Conservation (phyloP, 352 stramenopile genomes). For the Phytopythium litorale region DNA sequence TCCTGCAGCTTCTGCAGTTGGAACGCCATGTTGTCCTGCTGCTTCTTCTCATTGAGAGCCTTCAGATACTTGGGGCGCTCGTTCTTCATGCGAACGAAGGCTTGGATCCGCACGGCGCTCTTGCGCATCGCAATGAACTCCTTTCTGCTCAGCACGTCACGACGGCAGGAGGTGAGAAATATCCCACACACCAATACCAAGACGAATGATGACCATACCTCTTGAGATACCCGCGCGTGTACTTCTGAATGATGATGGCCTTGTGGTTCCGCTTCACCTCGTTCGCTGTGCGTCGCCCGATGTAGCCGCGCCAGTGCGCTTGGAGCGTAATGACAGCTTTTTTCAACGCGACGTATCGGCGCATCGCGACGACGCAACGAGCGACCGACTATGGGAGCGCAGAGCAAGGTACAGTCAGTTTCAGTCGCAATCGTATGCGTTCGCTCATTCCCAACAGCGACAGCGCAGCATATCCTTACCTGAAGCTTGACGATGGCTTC, state of each 20-base stretch:
- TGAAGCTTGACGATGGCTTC: conserved; percentile 77
- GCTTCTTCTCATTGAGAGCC: conserved; percentile 45
- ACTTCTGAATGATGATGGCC: conserved; percentile 62
- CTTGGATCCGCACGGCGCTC: conserved; percentile 53
- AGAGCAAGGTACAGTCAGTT: not conserved
- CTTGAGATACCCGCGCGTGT: conserved; percentile 59
- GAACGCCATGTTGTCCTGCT: conserved; percentile 53
- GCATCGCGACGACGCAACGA: conserved; percentile 77
- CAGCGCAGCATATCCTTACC: conserved; percentile 19
- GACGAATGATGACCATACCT: conserved; percentile 21
- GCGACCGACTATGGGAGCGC: conserved; percentile 56
- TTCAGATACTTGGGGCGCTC: conserved; percentile 51
- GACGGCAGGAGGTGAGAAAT: not conserved
- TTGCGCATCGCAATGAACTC: conserved; percentile 51
- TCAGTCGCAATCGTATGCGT: not conserved
- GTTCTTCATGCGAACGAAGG: conserved; percentile 62
- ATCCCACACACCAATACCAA: not conserved
- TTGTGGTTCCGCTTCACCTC: conserved; percentile 54
- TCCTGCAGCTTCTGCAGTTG: conserved; percentile 57
- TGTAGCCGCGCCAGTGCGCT: conserved; percentile 73
- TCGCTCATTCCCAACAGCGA: not conserved
- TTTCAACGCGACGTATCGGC: conserved; percentile 58
- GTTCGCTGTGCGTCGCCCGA: conserved; percentile 45
- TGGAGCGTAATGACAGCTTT: conserved; percentile 59
- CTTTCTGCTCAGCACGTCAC: conserved; percentile 23